Evolutionary conservation across 2,329 filamentous ascomycete species (phyloP).

Genomic region (Fusarium sulawesiense): DNA sequence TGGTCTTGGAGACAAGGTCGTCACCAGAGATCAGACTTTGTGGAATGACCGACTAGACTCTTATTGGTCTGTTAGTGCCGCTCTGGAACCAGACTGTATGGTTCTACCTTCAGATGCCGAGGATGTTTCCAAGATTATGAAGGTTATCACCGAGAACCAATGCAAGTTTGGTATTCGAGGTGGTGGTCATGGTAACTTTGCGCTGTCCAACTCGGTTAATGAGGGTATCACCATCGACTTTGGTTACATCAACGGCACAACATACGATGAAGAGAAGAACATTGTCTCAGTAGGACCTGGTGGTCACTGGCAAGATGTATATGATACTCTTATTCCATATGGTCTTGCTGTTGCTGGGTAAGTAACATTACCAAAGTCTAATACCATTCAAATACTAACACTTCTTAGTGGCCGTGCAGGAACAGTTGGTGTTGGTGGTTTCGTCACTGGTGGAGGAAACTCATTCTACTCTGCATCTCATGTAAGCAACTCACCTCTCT

Average conservation of each 20-base stretch:
- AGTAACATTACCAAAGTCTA: not conserved
- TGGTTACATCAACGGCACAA: constrained; percentile 47
- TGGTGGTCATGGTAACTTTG: constrained; percentile 52
- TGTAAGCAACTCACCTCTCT: not conserved
- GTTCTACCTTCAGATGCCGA: constrained; percentile 49
- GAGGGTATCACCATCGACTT: constrained; percentile 55
- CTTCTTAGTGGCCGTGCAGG: constrained; percentile 48
- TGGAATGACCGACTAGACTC: constrained; percentile 49
- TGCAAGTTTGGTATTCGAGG: constrained; percentile 55
- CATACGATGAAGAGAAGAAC: constrained; percentile 46
- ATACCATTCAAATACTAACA: too few relatives aligned
- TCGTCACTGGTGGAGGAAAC: constrained; percentile 52
- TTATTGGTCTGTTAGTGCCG: constrained; percentile 54
- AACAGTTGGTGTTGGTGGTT: constrained; percentile 52
- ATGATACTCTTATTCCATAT: constrained; percentile 49
- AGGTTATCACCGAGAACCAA: constrained; percentile 46
- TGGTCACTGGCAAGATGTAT: constrained; percentile 53
- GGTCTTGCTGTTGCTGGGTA: constrained; percentile 49
- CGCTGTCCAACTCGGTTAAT: constrained; percentile 51
- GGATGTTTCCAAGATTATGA: constrained; percentile 53
- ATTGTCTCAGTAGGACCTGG: constrained; percentile 52
- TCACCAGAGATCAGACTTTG: constrained; percentile 43
- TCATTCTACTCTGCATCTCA: constrained; percentile 51
- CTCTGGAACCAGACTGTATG: constrained; percentile 52
- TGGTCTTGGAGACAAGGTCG: constrained; percentile 47